A percentile compares a stretch with the other conserved stretches of the same genome.
These are phyloP conservation scores for Cercospora zeina DNA, from an alignment of 2,329 filamentous ascomycete species.

Conservation along the genomic window DNA sequence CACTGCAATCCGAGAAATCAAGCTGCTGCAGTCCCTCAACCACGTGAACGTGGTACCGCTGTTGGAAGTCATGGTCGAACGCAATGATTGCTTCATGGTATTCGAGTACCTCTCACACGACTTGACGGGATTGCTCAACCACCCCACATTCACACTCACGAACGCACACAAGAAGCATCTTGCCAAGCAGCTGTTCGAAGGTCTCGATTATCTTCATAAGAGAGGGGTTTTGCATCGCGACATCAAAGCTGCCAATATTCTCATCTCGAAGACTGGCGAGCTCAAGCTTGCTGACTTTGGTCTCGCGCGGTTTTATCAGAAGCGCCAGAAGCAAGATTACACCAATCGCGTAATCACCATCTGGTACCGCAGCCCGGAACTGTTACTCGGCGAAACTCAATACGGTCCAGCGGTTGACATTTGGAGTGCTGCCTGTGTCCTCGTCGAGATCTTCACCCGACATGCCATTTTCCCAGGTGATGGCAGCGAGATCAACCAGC, in stretches of 20 bases:
- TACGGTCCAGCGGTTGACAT: conserved; percentile 90
- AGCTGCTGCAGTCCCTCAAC: conserved; percentile 80
- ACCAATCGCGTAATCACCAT: conserved; percentile 99
- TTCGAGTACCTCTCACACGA: conserved; percentile 98
- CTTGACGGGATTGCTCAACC: conserved; percentile 89
- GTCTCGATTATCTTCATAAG: conserved; percentile 87
- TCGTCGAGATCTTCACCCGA: conserved; percentile 93
- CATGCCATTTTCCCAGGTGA: conserved; percentile 94
- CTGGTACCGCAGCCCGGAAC: conserved; percentile 90
- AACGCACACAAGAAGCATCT: conserved; percentile 88
- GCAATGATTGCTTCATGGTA: conserved; percentile 99
- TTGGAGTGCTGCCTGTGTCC: conserved; percentile 95
- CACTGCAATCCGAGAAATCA: conserved; percentile 87
- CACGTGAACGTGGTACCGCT: conserved; percentile 81
- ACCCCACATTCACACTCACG: conserved; percentile 85
- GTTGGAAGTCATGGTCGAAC: conserved; percentile 95
- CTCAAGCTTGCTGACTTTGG: conserved; percentile 96
- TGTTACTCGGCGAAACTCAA: conserved; percentile 85
- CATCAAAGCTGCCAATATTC: conserved; percentile 96
- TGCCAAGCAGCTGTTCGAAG: conserved; percentile 88
- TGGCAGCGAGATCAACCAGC: conserved; percentile 89
- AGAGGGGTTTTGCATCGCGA: conserved; percentile 94
- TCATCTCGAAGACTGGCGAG: conserved; percentile 84
- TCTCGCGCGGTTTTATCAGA: conserved; percentile 92
- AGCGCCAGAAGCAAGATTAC: conserved; percentile 87